Evolutionary conservation across 139 green algal species (phyloP).

Genomic region (Coelastrella sp.): DNA sequence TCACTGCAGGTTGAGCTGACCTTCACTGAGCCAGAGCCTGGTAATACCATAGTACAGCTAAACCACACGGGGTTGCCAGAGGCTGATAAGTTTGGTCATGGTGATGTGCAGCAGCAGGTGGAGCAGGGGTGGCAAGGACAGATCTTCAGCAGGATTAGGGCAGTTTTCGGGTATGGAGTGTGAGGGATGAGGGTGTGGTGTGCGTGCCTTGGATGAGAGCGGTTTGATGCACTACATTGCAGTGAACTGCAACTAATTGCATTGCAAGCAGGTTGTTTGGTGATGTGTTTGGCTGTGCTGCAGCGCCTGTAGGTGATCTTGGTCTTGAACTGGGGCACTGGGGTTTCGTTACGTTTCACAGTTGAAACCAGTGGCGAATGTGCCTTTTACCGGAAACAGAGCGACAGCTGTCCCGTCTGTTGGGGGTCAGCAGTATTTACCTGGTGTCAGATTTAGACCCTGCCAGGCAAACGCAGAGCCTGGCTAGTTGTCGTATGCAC

Average conservation of each 20-base stretch:
- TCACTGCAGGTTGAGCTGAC: slow-evolving; percentile 68
- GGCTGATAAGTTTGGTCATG: slow-evolving; percentile 81
- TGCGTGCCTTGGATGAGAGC: not conserved
- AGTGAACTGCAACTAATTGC: not conserved
- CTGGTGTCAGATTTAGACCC: too few relatives aligned
- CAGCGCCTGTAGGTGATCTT: too few relatives aligned
- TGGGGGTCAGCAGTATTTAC: too few relatives aligned
- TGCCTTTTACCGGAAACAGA: too few relatives aligned
- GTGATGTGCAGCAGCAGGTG: slow-evolving; percentile 72
- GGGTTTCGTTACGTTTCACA: too few relatives aligned
- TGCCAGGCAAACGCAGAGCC: too few relatives aligned
- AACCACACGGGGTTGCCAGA: slow-evolving; percentile 83
- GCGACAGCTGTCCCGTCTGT: too few relatives aligned
- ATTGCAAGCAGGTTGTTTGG: not conserved
- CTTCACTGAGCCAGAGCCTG: slow-evolving; percentile 73
- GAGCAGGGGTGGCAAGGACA: slow-evolving; percentile 82
- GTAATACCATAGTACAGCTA: slow-evolving; percentile 72
- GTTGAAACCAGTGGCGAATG: too few relatives aligned
- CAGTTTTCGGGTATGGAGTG: slow-evolving; percentile 87
- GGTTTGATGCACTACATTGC: not conserved
- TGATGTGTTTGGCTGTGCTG: too few relatives aligned
- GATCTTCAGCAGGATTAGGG: slow-evolving; percentile 80
- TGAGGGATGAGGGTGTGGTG: slow-evolving; percentile 32
- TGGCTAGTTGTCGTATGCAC: too few relatives aligned
- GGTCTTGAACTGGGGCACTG: too few relatives aligned